Base-by-base conservation (phyloP, 768 basidiomycete genomes). In the Guyanaporus albipodus region DNA sequence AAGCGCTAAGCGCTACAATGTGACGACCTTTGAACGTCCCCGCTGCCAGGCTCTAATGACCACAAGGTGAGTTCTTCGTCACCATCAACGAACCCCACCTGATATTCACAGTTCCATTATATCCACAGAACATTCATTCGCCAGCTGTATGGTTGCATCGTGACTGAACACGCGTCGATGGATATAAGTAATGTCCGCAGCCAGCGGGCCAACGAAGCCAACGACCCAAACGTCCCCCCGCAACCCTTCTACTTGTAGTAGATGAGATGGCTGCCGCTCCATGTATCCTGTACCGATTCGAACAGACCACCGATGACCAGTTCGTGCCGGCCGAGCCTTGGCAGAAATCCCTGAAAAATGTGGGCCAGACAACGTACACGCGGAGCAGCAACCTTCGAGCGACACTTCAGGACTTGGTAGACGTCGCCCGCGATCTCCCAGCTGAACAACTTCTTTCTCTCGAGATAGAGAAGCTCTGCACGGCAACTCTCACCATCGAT, bases 381-480 rank as follows among this genome's bases (percentile, higher is more conserved):
- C 42, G 9, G 7, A 40, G 26, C 4, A 14, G 15, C 1, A 6
- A 45, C 11, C 17, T 40, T 32, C 44, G 27, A 9, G 10, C 23
- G 1, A 42, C 36, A 3, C 44, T 41, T 10, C 45, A 28, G 22
- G 38, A 32, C 35, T 12, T 31, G 37, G 38, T 48, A 12, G 15
- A 38, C 4, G 34, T 37, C 12, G 26, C 42, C 19, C 49, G 17
- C 23, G 39, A 47, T 18, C 47, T 56, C 21, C 42, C 49, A 5
- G 36, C 42, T 2, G 54, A 59, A 38, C 43, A 58, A 19, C 35
- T 35, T 1, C 50, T 59, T 28, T 48, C 14, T 28, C 33, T 42
- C 6, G 57, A 58, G n/a, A 58, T 58, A 23, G 53, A 56, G 12
- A 36, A 17, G 17, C 15, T 58, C 22, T 58, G 50, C 26, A 27